These are phyloP conservation scores for Spathaspora girioi DNA, from an alignment of 805 yeast genomes.

Conservation along the genomic window DNA sequence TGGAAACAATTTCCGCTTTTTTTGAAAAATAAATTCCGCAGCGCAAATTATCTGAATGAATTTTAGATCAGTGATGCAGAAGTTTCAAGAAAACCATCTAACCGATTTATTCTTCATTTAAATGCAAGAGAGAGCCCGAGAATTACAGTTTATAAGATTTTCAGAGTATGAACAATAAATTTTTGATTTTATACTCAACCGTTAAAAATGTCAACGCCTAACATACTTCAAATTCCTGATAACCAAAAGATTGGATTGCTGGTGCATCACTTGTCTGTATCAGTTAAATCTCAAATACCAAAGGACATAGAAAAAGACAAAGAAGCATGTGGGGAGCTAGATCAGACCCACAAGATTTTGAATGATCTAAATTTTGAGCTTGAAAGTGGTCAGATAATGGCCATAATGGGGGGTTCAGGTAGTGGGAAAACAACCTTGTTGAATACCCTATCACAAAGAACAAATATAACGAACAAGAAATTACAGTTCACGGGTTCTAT, in stretches of 20 bases:
- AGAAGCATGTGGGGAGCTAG: background rate
- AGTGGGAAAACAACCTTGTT: slow-evolving; percentile 81
- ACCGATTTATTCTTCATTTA: too few species aligned
- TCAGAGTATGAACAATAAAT: too few species aligned
- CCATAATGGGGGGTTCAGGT: slow-evolving; percentile 86
- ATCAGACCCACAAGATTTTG: slow-evolving; percentile 16
- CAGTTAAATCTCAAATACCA: slow-evolving; percentile 8
- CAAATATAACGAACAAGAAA: slow-evolving; percentile 35
- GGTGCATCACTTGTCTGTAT: slow-evolving; percentile 17
- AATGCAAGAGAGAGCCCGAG: too few species aligned
- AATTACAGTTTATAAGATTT: background rate
- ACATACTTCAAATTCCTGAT: slow-evolving; percentile 23
- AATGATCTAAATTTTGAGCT: slow-evolving; percentile 56
- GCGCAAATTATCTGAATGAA: background rate
- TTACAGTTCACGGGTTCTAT: slow-evolving; percentile 43
- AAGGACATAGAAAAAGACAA: slow-evolving; percentile 7
- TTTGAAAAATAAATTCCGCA: background rate
- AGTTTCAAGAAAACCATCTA: too few species aligned
- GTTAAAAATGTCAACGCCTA: background rate
- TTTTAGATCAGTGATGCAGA: too few species aligned
- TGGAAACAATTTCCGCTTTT: background rate
- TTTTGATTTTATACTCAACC: background rate
- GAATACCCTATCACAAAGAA: slow-evolving; percentile 59
- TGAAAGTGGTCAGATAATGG: slow-evolving; percentile 60
- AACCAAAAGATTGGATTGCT: slow-evolving; percentile 36